Base-by-base conservation (phyloP, 164 flowering plant species). In the Nymphaea thermarum region DNA sequence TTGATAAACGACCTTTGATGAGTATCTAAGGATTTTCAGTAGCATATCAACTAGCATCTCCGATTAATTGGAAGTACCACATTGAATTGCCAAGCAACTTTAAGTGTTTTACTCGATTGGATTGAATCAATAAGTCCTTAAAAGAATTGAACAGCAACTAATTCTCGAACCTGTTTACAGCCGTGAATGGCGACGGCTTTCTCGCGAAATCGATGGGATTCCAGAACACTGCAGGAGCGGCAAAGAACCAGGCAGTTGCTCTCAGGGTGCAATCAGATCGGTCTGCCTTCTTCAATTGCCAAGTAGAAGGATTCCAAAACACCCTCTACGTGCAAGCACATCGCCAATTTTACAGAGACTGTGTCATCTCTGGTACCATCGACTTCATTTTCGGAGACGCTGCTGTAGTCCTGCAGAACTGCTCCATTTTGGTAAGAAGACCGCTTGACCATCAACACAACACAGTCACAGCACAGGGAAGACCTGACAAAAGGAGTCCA, bases 371-470 rank as follows among this genome's bases (percentile, higher is more conserved):
- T 36, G 67, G 67, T 14, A 69, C 67, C 43, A 47, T 53, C 3
- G 71, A 69, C 62, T 69, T 55, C 62, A 64, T 64, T 44, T 69
- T 69, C 53, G 67, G 71, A 3, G 67, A 69, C 45, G 7, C 55
- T 47, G 55, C 55, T 47, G 12, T 14, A 47, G 7, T 47, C 12
- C 55, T 47, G 55, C 55, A 47, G 12, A 47, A 47, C 55, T 47
- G 55, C 55, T 6, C 55, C 55, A 47, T 47, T 3, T 47, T 47
- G 3, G 55, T 47, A 6, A 47, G 12, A 47, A 47, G 55, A 47
- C 55, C 55, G 4, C 7, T 47, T 7, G 55, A 47, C 12, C 55
- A 47, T 4, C 55, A 47, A 47, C 55, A 47, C 11, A 47, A 47
- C 55, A 47, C 55, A 47, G 12, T 47, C 55, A 47, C 55, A 3